These are phyloP conservation scores for Periglandula ipomoeae DNA, from an alignment of 2,329 filamentous ascomycete genomes.

Conservation along the genomic window DNA sequence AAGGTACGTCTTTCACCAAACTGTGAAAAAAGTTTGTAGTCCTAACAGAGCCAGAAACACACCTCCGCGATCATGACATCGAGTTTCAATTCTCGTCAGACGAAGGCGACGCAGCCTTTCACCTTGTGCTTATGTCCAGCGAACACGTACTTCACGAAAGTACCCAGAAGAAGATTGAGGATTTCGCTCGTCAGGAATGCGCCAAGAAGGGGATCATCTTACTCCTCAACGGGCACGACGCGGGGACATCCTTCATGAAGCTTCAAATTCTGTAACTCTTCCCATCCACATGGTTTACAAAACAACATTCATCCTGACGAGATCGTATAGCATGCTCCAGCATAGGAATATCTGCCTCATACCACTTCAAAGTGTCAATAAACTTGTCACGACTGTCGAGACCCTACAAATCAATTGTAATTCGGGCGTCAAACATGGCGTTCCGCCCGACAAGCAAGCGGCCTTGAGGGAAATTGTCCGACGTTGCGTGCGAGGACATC, in stretches of 20 bases:
- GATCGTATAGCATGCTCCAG: conserved; percentile 21
- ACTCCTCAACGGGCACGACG: conserved; percentile 25
- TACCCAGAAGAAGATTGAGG: conserved; percentile 26
- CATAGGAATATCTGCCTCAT: conserved; percentile 30
- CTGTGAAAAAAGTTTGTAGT: background rate
- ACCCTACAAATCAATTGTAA: conserved; percentile 23
- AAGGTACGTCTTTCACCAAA: conserved; percentile 13
- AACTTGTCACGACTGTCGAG: conserved; percentile 29
- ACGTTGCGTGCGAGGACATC: conserved; percentile 19
- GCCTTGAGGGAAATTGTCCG: conserved; percentile 2
- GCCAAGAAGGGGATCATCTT: conserved; percentile 34
- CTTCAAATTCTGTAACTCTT: conserved; percentile 35
- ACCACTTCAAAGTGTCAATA: conserved; percentile 27
- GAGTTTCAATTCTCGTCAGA: conserved; percentile 25
- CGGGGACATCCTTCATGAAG: conserved; percentile 27
- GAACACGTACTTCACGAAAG: conserved; percentile 23
- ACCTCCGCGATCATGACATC: conserved; percentile 35
- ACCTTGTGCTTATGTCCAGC: conserved; percentile 31
- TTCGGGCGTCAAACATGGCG: background rate
- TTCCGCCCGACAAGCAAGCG: background rate
- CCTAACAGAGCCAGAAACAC: conserved; percentile 25
- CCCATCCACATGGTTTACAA: too few relatives aligned
- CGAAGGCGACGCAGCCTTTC: conserved; percentile 17
- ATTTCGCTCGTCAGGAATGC: conserved; percentile 29
- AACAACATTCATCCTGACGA: background rate